Conservation (phyloP, 2,329 filamentous ascomycete species). For the Diaporthe eres region DNA sequence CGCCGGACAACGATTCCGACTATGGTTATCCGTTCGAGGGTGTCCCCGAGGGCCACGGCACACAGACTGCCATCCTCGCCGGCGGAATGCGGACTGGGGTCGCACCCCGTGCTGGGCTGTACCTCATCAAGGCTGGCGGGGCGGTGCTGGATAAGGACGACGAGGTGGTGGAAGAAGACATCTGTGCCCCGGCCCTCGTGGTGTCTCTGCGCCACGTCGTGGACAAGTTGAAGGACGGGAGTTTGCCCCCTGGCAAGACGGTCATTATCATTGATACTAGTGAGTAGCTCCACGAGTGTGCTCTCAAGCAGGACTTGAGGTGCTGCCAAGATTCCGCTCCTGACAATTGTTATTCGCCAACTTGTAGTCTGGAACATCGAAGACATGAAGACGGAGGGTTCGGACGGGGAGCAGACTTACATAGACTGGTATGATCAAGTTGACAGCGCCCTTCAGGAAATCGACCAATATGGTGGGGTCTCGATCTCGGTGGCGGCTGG, state of each 20-base stretch:
- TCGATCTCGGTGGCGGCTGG: conserved; percentile 25
- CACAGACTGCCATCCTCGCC: conserved; percentile 23
- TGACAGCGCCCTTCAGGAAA: background rate
- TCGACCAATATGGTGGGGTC: conserved; percentile 25
- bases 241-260: conserved; percentile 15
- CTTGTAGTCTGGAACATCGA: conserved; percentile 20
- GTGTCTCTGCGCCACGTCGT: conserved; percentile 13
- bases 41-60: conserved; percentile 34
- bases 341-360: background rate
- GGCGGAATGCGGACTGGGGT: conserved; percentile 12
- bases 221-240: conserved; percentile 14
- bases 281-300: background rate
- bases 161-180: conserved; percentile 16
- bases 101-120: conserved; percentile 20
- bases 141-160: conserved; percentile 11
- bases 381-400: background rate
- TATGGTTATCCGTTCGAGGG: conserved; percentile 29
- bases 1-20: conserved; percentile 16
- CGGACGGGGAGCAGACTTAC: background rate
- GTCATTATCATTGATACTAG: conserved; percentile 33
- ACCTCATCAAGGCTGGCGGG: conserved; percentile 37
- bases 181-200: background rate
- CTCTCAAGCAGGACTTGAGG: too few species aligned
- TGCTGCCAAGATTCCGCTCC: background rate
- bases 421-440: conserved; percentile 5